Conservation (phyloP, 75 land plant species). For the Pinus tabuliformis region DNA sequence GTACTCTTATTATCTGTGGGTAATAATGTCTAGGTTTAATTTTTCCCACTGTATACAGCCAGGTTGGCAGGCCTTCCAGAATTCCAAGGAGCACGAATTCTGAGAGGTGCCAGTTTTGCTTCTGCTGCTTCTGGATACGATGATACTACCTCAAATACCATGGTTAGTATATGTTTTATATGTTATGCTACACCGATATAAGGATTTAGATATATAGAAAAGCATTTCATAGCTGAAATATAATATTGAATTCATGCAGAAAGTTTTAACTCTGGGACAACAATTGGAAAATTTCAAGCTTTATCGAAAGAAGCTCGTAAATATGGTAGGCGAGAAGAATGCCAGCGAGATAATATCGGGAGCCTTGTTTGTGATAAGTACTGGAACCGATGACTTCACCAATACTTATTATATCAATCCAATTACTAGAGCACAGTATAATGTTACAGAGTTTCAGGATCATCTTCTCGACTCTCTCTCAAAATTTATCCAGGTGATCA, state of each 20-base stretch:
- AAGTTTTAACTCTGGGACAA: conserved; percentile 39
- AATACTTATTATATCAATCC: conserved; percentile 1
- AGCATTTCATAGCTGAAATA: no score
- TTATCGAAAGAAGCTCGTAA: background rate
- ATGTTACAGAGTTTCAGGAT: background rate
- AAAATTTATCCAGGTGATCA: background rate
- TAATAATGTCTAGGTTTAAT: no score
- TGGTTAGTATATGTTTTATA: background rate
- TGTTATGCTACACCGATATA: no score
- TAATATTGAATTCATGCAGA: background rate
- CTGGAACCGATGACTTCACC: background rate
- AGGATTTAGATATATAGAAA: no score
- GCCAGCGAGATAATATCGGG: background rate
- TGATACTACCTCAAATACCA: background rate
- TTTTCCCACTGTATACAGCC: background rate
- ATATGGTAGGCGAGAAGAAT: background rate
- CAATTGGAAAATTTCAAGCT: conserved; percentile 29
- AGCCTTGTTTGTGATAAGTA: conserved; percentile 3
- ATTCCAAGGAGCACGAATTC: background rate
- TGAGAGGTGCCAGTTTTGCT: background rate
- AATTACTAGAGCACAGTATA: background rate
- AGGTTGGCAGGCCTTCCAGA: background rate
- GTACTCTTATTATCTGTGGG: no score
- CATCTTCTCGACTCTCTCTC: background rate
- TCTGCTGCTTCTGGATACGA: conserved; percentile 1